phyloP scores from a whole-genome alignment of 495 filamentous ascomycete genomes.

The Xylaria intraflava region DNA sequence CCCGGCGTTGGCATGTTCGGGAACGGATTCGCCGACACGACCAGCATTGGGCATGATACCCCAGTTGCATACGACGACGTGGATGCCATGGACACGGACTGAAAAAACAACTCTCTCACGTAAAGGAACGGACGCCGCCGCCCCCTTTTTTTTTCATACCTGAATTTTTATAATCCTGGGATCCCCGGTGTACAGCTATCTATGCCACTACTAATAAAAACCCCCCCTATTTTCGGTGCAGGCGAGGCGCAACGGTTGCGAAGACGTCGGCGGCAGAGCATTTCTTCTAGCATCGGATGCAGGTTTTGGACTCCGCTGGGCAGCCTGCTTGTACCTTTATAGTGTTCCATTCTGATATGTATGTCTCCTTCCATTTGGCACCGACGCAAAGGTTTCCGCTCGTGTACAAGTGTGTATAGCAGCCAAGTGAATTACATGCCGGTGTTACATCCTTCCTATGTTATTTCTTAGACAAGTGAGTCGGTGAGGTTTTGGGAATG shows the following conservation, averaged over 20 bases:
- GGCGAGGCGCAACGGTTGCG: constrained; percentile 1
- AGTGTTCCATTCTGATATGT: too few relatives aligned
- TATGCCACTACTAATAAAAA: neutral
- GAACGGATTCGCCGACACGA: neutral
- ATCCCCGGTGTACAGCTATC: neutral
- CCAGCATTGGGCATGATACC: neutral
- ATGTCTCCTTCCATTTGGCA: neutral
- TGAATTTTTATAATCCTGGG: neutral
- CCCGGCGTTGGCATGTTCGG: neutral
- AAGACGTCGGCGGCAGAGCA: neutral
- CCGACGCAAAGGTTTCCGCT: neutral
- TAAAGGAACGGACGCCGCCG: neutral
- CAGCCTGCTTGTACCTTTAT: neutral
- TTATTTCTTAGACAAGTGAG: constrained; percentile 17
- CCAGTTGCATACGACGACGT: constrained; percentile 36
- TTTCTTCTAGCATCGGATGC: neutral
- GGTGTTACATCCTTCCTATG: constrained; percentile 14
- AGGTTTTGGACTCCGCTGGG: neutral
- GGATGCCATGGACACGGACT: constrained; percentile 71
- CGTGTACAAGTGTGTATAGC: neutral
- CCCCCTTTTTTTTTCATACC: neutral
- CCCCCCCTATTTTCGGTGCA: neutral
- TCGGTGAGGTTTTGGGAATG: too few relatives aligned
- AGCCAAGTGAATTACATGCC: constrained; percentile 6
- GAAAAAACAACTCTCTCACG: constrained; percentile 15